phyloP scores from a whole-genome alignment of 805 yeast genomes.

The Kazachstania bromeliacearum region DNA sequence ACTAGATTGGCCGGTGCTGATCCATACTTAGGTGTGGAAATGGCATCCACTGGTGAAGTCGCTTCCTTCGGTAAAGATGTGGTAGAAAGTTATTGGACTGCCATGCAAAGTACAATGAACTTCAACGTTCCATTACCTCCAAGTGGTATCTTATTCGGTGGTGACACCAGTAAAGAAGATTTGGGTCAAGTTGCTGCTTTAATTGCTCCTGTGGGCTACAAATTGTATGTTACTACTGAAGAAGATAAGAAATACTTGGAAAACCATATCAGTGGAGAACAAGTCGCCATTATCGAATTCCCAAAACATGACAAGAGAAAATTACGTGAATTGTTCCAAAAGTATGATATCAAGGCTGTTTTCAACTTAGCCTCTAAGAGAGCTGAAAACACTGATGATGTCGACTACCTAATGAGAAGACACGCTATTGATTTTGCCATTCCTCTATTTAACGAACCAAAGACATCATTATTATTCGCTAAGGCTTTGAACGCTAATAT shows the following conservation, averaged over 20 bases:
- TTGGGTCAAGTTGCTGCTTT: slow-evolving; percentile 66
- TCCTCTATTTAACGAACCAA: slow-evolving; percentile 94
- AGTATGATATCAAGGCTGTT: slow-evolving; percentile 75
- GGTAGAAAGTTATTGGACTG: slow-evolving; percentile 93
- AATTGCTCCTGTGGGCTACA: slow-evolving; percentile 62
- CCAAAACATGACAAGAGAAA: slow-evolving; percentile 91
- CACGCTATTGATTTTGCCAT: slow-evolving; percentile 97
- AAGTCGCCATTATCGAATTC: slow-evolving; percentile 64
- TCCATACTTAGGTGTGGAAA: slow-evolving; percentile 97
- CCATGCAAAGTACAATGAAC: slow-evolving; percentile 95
- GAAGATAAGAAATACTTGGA: slow-evolving; percentile 63
- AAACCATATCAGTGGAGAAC: slow-evolving; percentile 32
- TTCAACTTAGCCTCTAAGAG: slow-evolving; percentile 86
- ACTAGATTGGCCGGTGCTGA: slow-evolving; percentile 98
- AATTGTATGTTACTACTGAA: slow-evolving; percentile 66
- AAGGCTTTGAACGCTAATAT: slow-evolving; percentile 67
- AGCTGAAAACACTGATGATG: slow-evolving; percentile 76
- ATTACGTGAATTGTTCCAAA: slow-evolving; percentile 86
- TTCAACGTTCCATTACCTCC: slow-evolving; percentile 91
- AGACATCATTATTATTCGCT: slow-evolving; percentile 82
- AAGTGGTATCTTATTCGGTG: slow-evolving; percentile 84
- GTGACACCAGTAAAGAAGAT: slow-evolving; percentile 66
- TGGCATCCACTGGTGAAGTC: slow-evolving; percentile 98
- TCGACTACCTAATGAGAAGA: slow-evolving; percentile 96
- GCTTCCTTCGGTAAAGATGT: slow-evolving; percentile 89